A percentile compares a stretch with the other conserved stretches of the same genome.
Conservation (phyloP, 352 stramenopile genomes). For the Thraustotheca clavata region DNA sequence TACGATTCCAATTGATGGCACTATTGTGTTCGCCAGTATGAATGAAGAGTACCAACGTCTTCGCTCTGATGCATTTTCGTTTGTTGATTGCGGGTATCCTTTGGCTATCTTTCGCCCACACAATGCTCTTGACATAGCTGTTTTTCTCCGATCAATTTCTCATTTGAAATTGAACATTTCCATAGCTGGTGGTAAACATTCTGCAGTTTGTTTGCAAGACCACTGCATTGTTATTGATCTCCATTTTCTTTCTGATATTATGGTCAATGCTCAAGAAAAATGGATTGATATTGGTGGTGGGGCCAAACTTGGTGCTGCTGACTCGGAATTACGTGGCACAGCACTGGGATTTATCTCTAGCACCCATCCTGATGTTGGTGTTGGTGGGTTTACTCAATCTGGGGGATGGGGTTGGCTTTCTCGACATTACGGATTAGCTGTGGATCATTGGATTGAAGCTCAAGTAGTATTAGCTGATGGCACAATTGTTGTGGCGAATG, state of each 20-base stretch:
- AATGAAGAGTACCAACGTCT: not conserved
- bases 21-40: not conserved
- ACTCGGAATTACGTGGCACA: not conserved
- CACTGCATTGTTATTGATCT: not conserved
- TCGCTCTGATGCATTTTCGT: not conserved
- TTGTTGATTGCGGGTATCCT: conserved; percentile 1
- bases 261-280: not conserved
- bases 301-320: not conserved
- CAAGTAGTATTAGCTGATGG: not conserved
- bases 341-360: not conserved
- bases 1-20: not conserved
- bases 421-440: not conserved
- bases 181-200: not conserved
- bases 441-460: not conserved
- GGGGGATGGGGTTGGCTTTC: conserved; percentile 1
- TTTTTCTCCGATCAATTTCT: not conserved
- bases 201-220: not conserved
- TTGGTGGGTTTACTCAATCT: not conserved
- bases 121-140: not conserved
- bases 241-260: not conserved
- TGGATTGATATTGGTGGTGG: conserved; percentile 1
- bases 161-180: not conserved
- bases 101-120: not conserved
- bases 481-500: not conserved
- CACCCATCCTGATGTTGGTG: not conserved